A percentile compares a stretch with the other conserved stretches of the same genome.
phyloP scores from a whole-genome alignment of 768 basidiomycete genomes.

The Pleurotus citrinopileatus region DNA sequence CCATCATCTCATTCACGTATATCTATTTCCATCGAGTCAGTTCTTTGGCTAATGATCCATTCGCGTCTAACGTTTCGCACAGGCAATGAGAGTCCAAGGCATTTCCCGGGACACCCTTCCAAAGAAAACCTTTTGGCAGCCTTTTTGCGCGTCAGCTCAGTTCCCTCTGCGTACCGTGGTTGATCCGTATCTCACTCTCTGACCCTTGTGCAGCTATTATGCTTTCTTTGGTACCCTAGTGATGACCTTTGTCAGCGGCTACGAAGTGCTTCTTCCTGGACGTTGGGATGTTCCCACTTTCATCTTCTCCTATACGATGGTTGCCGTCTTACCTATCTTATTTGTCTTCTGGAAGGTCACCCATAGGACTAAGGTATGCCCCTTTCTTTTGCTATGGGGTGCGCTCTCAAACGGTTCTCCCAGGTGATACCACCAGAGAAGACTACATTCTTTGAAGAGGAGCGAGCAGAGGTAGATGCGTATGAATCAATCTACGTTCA shows the following conservation, averaged over 20 bases:
- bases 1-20: conserved; percentile 46
- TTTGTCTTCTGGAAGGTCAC: conserved; percentile 46
- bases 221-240: conserved; percentile 38
- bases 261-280: conserved; percentile 50
- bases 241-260: conserved; percentile 49
- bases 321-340: conserved; percentile 37
- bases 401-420: neutral
- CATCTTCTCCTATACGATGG: conserved; percentile 48
- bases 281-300: conserved; percentile 45
- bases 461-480: conserved; percentile 38
- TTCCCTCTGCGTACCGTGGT: conserved; percentile 8
- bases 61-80: neutral
- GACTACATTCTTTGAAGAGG: conserved; percentile 43
- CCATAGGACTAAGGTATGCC: conserved; percentile 34
- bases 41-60: neutral
- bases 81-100: conserved; percentile 44
- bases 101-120: conserved; percentile 43
- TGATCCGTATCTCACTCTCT: neutral
- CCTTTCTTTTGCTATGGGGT: neutral
- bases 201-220: conserved; percentile 34
- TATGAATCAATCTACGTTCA: conserved; percentile 33
- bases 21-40: conserved; percentile 44
- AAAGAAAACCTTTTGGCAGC: conserved; percentile 46
- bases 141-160: conserved; percentile 48
- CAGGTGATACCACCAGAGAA: conserved; percentile 39